Conservation (phyloP, 805 yeast genomes). For the Debaryomyces hansenii region DNA sequence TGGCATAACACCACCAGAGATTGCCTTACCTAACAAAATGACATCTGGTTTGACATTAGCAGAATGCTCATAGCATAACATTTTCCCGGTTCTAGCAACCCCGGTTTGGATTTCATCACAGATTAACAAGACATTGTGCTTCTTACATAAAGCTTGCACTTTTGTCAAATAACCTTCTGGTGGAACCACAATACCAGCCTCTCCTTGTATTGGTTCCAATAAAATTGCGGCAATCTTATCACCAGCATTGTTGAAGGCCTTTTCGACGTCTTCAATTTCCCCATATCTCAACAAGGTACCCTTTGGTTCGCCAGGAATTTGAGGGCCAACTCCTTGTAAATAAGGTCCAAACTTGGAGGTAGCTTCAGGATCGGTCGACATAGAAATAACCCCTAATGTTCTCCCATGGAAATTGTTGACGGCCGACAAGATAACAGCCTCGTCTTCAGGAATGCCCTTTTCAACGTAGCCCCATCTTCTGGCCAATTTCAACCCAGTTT, state of each 20-base stretch:
- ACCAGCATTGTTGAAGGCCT: slow-evolving; percentile 78
- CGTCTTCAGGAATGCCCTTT: slow-evolving; percentile 78
- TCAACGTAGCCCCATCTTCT: slow-evolving; percentile 95
- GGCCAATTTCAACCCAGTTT: slow-evolving; percentile 89
- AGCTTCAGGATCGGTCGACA: slow-evolving; percentile 96
- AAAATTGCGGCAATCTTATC: slow-evolving; percentile 87
- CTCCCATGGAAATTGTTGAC: slow-evolving; percentile 95
- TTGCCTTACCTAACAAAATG: slow-evolving; percentile 88
- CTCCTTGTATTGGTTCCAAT: slow-evolving; percentile 97
- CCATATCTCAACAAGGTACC: slow-evolving; percentile 75
- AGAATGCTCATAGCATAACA: slow-evolving; percentile 88
- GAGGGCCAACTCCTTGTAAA: slow-evolving; percentile 78
- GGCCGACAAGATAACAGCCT: slow-evolving; percentile 87
- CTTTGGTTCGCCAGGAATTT: slow-evolving; percentile 69
- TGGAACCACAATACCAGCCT: slow-evolving; percentile 96
- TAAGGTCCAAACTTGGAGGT: slow-evolving; percentile 89
- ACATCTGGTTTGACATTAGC: slow-evolving; percentile 81
- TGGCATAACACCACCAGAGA: slow-evolving; percentile 93
- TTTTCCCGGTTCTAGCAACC: slow-evolving; percentile 93
- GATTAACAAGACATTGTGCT: slow-evolving; percentile 84
- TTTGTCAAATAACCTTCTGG: slow-evolving; percentile 73
- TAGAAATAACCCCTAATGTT: slow-evolving; percentile 90
- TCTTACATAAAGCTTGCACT: slow-evolving; percentile 72
- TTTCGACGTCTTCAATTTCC: slow-evolving; percentile 79
- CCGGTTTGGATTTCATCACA: slow-evolving; percentile 98